phyloP scores from a whole-genome alignment of 352 stramenopile species.

The Pythium biforme region DNA sequence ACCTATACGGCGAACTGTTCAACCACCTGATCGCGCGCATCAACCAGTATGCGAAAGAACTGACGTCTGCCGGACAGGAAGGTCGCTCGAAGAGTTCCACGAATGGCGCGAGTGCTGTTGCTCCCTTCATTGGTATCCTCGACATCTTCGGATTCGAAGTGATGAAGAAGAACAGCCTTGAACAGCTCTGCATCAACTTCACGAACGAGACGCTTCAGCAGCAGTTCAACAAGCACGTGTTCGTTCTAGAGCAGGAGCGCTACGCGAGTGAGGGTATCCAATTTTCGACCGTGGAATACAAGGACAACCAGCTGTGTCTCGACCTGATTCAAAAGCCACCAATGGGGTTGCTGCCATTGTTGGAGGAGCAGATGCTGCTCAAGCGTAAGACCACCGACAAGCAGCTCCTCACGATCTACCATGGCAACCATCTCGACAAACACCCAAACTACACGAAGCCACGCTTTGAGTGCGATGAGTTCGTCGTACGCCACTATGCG shows the following conservation, averaged over 20 bases:
- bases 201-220: constrained; percentile 90
- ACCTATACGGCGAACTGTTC: constrained; percentile 80
- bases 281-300: constrained; percentile 78
- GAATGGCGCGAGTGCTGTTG: not conserved
- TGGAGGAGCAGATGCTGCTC: constrained; percentile 88
- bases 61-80: constrained; percentile 34
- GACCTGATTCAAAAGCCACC: constrained; percentile 84
- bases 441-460: constrained; percentile 71
- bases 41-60: constrained; percentile 67
- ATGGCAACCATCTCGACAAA: constrained; percentile 71
- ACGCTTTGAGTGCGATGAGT: constrained; percentile 81
- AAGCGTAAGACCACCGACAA: constrained; percentile 86
- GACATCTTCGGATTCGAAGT: constrained; percentile 93
- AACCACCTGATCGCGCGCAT: constrained; percentile 75
- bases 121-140: constrained; percentile 82
- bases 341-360: constrained; percentile 68
- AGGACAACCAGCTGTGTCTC: constrained; percentile 78
- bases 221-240: constrained; percentile 89
- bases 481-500: constrained; percentile 85
- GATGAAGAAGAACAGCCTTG: constrained; percentile 85
- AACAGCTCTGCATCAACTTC: constrained; percentile 92
- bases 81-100: not conserved
- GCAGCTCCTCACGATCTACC: constrained; percentile 82
- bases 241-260: constrained; percentile 78
- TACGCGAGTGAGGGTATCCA: constrained; percentile 76